Evolutionary conservation across 2,329 filamentous ascomycete species (phyloP).

Genomic region (Ploettnerulaceae sp.): DNA sequence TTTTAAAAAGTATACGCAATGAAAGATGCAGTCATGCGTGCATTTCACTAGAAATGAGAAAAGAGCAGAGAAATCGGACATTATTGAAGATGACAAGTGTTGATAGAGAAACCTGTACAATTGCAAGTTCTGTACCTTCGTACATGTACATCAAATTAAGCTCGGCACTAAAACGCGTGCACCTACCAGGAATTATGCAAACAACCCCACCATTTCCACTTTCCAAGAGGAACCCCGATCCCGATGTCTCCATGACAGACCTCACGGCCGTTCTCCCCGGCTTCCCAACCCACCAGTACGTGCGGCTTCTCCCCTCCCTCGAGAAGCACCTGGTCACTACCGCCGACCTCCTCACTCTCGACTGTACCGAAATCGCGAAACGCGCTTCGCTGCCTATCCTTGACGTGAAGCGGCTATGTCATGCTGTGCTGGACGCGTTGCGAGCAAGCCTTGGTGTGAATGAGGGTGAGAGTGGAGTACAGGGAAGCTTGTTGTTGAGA

Average conservation of each 20-base stretch:
- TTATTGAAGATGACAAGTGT: too few species aligned
- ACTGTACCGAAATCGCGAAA: constrained; percentile 77
- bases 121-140: too few species aligned
- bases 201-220: constrained; percentile 1
- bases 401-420: constrained; percentile 70
- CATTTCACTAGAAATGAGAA: too few species aligned
- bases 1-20: too few species aligned
- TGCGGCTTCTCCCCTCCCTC: constrained; percentile 71
- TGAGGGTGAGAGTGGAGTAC: constrained; percentile 8
- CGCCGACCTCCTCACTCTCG: constrained; percentile 79
- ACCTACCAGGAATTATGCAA: constrained; percentile 2
- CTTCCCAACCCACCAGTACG: constrained; percentile 67
- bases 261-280: constrained; percentile 75
- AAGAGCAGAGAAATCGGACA: too few species aligned
- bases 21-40: too few species aligned
- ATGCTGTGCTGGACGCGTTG: constrained; percentile 61
- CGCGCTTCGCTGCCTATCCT: constrained; percentile 76
- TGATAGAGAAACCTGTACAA: too few species aligned
- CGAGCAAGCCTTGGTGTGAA: constrained; percentile 48
- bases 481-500: constrained; percentile 24
- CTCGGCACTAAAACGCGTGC: constrained; percentile 1
- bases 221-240: too few species aligned
- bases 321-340: constrained; percentile 75
- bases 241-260: constrained; percentile 69
- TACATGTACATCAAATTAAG: background rate